Evolutionary conservation across 2,329 filamentous ascomycete genomes (phyloP), one percentile per base, ranked within the genome.

Genomic region (Apiospora arundinis): DNA sequence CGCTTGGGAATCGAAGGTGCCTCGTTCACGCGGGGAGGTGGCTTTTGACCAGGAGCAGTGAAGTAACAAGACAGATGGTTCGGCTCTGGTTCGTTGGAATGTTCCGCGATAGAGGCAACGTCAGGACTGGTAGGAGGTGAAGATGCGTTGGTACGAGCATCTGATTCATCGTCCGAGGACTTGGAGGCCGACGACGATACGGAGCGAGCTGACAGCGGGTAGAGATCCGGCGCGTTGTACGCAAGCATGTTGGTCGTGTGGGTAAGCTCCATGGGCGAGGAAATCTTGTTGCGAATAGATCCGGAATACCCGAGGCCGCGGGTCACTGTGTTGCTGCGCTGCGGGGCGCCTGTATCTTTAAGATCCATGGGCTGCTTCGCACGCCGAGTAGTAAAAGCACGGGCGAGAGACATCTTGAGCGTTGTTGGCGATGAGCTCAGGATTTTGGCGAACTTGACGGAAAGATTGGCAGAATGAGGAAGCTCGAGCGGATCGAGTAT

Each of bases 171-270:
- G 72, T 93, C 91, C 56, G 90, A 90, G 63, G 78, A 77, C 4
- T 92, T 92, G 75, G 88, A 87, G 72, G 82, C 83, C 2, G 87
- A 85, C 42, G 83, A 84, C 76, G 85, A 85, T 78, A 85, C 85
- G 14, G 85, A 84, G n/a, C 80, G 76, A n/a, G 86, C 83, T 2
- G 88, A 85, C 40, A 78, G 77, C 75, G 80, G 78, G 78, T 87
- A 84, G 28, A 98, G 91, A 79, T 98, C 93, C 68, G 95, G 95
- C 12, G 96, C 95, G 79, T 95, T 95, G 87, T 97, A 97, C 9
- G 94, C 95, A 70, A 98, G 91, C 89, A 97, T 94, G 83, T 98
- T 99, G 76, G 96, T 98, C 6, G 95, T 97, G 72, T 96, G 97
- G 67, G 98, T 86, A 74, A 99, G 88, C 82, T 95, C 92, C 69